Evolutionary conservation across 2,329 filamentous ascomycete species (phyloP), one percentile per base, ranked within the genome.

Genomic region (Orbilia ellipsospora): DNA sequence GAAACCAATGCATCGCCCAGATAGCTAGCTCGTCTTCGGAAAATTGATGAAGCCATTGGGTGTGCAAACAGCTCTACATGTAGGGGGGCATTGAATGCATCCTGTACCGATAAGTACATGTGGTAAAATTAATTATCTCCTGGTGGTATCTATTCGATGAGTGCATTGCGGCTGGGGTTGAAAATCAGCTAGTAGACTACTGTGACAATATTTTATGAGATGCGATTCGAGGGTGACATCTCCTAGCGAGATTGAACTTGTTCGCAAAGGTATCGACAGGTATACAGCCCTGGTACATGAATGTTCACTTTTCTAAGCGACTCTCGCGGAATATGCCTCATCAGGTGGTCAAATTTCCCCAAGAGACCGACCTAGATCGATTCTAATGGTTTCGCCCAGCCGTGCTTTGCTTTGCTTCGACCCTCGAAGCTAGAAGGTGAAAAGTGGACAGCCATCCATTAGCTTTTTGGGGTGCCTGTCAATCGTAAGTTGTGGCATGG

Each of bases 321-420:
- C 44, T 56, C 31, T 70, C 31, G 57, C 42, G 59, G 66, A 63
- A 70, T 70, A 70, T 70, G 28, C 66, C 66, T 63, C 59, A 70
- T 63, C 66, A 62, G 64, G 64, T 69, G 57, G 50, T 31, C 62
- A 44, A 15, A 12, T 50, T 36, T 15, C 31, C 12, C 51, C 5
- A 4, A 50, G 12, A 57, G 59, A 70, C 42, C 50, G 51, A 63
- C 51, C 66, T 70, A 63, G 66, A 63, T 70, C 44, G 16, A 48
- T 52, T 13, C 16, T 12, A 59, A 31, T 12, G 15, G 12, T 59
- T 31, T 23, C 5, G 18, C 15, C 56, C 31, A 36, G 31, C 31
- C 31, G 31, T 36, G 31, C 23, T 23, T 23, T 31, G 28, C 28
- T 31, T 3, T 36, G 5, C 31, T 36, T 36, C 31, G 31, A 36